Conservation (phyloP, 176 grass and related monocot species). For the Thinopyrum elongatum region DNA sequence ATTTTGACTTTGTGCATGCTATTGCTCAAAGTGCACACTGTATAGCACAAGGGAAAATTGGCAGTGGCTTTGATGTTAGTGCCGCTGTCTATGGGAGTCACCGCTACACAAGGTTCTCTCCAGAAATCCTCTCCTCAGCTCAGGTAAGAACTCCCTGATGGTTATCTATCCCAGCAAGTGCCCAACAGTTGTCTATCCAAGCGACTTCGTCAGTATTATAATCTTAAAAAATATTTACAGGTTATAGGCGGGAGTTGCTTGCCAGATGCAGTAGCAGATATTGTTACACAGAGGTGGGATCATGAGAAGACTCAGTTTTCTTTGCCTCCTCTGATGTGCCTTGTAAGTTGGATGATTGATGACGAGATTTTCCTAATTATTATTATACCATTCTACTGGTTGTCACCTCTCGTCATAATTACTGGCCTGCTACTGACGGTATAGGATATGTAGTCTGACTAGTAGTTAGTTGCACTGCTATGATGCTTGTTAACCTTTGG, state of each 20-base stretch:
- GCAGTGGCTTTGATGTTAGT: slow-evolving; percentile 96
- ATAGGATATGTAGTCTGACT: slow-evolving; percentile 6
- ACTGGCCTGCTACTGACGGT: background rate
- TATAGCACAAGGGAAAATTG: slow-evolving; percentile 97
- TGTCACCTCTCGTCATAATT: background rate
- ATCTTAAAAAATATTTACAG: slow-evolving; percentile 38
- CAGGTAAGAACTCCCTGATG: slow-evolving; percentile 46
- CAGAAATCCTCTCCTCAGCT: slow-evolving; percentile 62
- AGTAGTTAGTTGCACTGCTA: background rate
- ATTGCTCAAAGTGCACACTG: slow-evolving; percentile 94
- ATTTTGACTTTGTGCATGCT: slow-evolving; percentile 80
- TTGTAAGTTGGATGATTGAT: slow-evolving; percentile 60
- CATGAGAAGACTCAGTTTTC: slow-evolving; percentile 77
- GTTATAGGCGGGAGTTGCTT: slow-evolving; percentile 43
- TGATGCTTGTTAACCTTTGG: background rate
- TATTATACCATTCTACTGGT: slow-evolving; percentile 2
- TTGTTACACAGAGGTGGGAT: slow-evolving; percentile 76
- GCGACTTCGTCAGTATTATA: background rate
- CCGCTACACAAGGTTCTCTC: slow-evolving; percentile 79
- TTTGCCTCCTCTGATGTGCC: slow-evolving; percentile 82
- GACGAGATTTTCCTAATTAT: background rate
- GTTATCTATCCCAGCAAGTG: background rate
- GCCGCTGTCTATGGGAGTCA: slow-evolving; percentile 93
- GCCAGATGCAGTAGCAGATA: slow-evolving; percentile 57
- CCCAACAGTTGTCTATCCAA: background rate